Conservation (phyloP, 345 rosid species). For the Eucalyptus victrix region DNA sequence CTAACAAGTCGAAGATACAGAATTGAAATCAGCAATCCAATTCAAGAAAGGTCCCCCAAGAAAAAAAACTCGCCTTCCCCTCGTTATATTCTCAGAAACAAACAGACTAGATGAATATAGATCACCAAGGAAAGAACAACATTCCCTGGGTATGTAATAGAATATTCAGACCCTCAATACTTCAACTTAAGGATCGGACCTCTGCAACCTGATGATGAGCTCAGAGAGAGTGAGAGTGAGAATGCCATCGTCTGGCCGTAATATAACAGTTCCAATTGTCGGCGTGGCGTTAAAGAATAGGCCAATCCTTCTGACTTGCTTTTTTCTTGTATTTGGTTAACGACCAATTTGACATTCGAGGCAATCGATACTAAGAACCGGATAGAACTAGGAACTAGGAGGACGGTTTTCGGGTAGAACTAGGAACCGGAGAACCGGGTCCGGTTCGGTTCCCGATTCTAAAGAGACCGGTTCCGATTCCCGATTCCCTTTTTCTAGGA, state of each 20-base stretch:
- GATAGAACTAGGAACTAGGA: too few species aligned
- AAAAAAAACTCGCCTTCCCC: neutral
- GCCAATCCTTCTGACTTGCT: too few species aligned
- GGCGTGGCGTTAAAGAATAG: neutral
- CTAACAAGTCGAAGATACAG: neutral
- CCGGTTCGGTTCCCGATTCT: too few species aligned
- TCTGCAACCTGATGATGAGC: neutral
- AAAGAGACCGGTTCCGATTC: too few species aligned
- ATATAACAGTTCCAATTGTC: neutral
- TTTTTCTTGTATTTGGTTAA: neutral
- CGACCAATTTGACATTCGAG: neutral
- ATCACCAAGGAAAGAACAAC: neutral
- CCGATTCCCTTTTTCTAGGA: too few species aligned
- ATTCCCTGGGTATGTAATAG: neutral
- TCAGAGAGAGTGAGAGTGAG: neutral
- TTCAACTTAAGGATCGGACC: neutral
- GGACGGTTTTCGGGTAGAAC: too few species aligned
- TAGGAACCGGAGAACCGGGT: too few species aligned
- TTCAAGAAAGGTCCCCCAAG: neutral
- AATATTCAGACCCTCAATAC: neutral
- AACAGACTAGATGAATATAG: neutral
- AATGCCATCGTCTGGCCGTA: neutral
- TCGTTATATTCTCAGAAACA: neutral
- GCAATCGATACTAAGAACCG: neutral
- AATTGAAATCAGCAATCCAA: neutral